Evolutionary conservation across 192 early-diverging fungal genomes (phyloP), one percentile per base, ranked within the genome.

Genomic region (Linnemannia schmuckeri): DNA sequence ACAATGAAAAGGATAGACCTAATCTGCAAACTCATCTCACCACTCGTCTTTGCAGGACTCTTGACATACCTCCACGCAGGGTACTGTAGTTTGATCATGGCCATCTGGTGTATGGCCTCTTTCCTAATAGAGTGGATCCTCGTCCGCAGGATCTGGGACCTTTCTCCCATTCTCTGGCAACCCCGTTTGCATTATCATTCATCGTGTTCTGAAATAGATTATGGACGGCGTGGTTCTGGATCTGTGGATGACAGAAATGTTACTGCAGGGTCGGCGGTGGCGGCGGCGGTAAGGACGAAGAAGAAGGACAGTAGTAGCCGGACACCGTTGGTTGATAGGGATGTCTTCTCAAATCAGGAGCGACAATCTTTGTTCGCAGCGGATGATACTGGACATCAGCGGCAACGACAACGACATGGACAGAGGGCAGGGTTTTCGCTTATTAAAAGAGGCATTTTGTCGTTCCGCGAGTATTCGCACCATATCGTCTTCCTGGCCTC

Each of bases 1-100:
- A 70, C 44, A 24, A 72, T 88, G 88, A 80, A 81, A 41, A 61
- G 88, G 18, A 88, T 88, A 37, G 88, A 88, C 72, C 74, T 88
- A 9, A 76, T 76, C 17, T 88, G 88, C 76, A 88, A 88, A 72
- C 76, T 85, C 18, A 33, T 79, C 17, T 83, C 88, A 9, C 88
- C 88, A 22, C 40, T 88, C 30, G 27, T 85, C 1, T 85, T 88
- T 69, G 82, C 82, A 42, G 82, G 41, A 41, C 30, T 85, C 9
- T 70, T 88, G 20, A 27, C 82, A 15, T 41, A 80, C 74, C 35
- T 80, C 38, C 46, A 72, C 55, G 79, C 79, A 0, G 79, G 79
- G 10, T 80, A 77, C 47, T 86, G 84, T 49, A 77, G 79, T 55
- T 35, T 80, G 4, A 63, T 63, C 52, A 77, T 86, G 75, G 84